Evolutionary conservation across 148 eudicot genomes (phyloP).

Genomic region (Diospyros kaki): DNA sequence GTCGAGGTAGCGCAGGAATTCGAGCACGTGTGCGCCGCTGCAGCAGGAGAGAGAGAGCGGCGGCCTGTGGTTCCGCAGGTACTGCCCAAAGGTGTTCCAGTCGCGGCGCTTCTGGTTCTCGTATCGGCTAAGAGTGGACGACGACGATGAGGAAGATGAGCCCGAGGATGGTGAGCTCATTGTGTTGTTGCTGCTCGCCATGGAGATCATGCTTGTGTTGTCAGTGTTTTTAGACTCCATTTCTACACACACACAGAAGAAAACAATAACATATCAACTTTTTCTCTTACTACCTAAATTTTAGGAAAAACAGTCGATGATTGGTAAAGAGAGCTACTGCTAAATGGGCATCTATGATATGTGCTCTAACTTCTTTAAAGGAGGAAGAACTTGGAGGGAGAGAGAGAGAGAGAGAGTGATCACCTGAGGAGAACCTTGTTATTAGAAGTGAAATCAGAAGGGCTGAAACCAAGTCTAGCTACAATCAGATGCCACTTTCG

Average conservation of each 20-base stretch:
- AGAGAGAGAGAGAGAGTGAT: neutral
- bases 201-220: conserved; percentile 5
- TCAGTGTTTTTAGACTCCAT: neutral
- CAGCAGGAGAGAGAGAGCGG: conserved; percentile 50
- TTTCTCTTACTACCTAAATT: too few relatives aligned
- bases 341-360: too few relatives aligned
- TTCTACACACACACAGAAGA: neutral
- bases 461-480: neutral
- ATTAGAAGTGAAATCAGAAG: neutral
- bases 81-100: conserved; percentile 81
- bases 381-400: too few relatives aligned
- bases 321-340: too few relatives aligned
- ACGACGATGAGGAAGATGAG: conserved; percentile 11
- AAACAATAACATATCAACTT: too few relatives aligned
- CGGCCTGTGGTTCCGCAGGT: conserved; percentile 66
- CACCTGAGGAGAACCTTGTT: neutral
- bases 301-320: too few relatives aligned
- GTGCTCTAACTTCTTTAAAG: too few relatives aligned
- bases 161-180: conserved; percentile 9
- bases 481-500: too few relatives aligned
- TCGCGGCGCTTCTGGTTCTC: conserved; percentile 81
- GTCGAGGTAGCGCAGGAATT: conserved; percentile 53
- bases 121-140: conserved; percentile 50
- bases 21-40: conserved; percentile 67
- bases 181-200: neutral